Evolutionary conservation across 2,329 filamentous ascomycete species (phyloP).

Genomic region (Neocatenulostroma microsporum): DNA sequence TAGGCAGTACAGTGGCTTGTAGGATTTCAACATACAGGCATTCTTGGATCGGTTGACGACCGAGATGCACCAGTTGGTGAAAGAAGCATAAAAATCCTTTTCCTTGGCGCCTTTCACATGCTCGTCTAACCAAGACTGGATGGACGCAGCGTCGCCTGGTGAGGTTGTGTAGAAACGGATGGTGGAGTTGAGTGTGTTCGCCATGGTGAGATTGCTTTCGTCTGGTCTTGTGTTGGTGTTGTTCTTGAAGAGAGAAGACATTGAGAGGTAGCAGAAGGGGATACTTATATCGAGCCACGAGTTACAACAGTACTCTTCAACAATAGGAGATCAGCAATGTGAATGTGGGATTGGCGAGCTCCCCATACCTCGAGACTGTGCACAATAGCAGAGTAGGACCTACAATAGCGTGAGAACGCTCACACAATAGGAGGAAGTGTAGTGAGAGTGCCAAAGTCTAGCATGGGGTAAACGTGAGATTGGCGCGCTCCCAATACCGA

Average conservation of each 20-base stretch:
- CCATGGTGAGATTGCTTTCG: neutral
- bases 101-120: neutral
- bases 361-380: too few species aligned
- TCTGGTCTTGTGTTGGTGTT: neutral
- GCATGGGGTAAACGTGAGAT: too few species aligned
- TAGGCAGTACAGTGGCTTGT: neutral
- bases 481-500: too few species aligned
- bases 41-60: neutral
- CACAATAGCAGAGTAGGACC: too few species aligned
- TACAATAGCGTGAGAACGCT: too few species aligned
- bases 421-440: too few species aligned
- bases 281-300: neutral
- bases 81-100: neutral
- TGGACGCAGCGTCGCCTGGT: neutral
- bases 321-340: neutral
- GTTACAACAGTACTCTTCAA: neutral
- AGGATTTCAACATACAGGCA: neutral
- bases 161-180: neutral
- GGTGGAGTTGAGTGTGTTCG: neutral
- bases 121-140: neutral
- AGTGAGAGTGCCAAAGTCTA: too few species aligned
- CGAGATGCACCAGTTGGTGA: neutral
- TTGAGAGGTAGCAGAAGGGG: neutral
- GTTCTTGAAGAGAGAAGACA: neutral
- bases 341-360: neutral